phyloP scores from a whole-genome alignment of 768 basidiomycete genomes.

The Mycena chlorophos region DNA sequence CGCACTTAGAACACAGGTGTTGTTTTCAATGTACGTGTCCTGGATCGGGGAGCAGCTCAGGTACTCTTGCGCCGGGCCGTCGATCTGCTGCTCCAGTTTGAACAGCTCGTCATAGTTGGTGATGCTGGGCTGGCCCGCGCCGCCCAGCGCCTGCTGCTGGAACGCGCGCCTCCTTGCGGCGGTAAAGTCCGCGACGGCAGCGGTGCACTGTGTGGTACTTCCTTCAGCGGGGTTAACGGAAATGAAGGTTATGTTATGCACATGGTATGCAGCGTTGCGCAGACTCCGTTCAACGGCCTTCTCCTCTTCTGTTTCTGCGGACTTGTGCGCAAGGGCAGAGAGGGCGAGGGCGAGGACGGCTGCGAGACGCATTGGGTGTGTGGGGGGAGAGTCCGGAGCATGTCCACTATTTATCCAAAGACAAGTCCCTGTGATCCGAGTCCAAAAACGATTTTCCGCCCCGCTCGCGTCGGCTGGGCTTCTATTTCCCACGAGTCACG shows the following conservation, averaged over 20 bases:
- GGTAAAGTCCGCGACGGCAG: constrained; percentile 52
- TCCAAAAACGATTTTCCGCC: neutral
- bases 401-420: neutral
- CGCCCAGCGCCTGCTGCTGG: constrained; percentile 41
- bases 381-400: neutral
- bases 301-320: constrained; percentile 46
- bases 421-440: neutral
- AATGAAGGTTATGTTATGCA: constrained; percentile 26
- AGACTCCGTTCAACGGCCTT: constrained; percentile 49
- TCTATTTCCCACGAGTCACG: neutral
- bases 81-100: constrained; percentile 24
- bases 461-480: neutral
- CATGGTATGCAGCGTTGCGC: constrained; percentile 54
- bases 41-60: constrained; percentile 49
- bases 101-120: constrained; percentile 48
- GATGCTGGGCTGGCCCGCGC: constrained; percentile 37
- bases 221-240: neutral
- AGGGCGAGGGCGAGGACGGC: constrained; percentile 25
- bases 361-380: constrained; percentile 19
- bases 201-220: constrained; percentile 43
- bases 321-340: constrained; percentile 39
- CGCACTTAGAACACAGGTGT: constrained; percentile 49
- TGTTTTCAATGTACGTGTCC: constrained; percentile 52
- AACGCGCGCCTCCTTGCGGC: constrained; percentile 49
- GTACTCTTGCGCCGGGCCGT: constrained; percentile 29